Base-by-base conservation (phyloP, 2,329 filamentous ascomycete genomes). In the Apiospora koreana region DNA sequence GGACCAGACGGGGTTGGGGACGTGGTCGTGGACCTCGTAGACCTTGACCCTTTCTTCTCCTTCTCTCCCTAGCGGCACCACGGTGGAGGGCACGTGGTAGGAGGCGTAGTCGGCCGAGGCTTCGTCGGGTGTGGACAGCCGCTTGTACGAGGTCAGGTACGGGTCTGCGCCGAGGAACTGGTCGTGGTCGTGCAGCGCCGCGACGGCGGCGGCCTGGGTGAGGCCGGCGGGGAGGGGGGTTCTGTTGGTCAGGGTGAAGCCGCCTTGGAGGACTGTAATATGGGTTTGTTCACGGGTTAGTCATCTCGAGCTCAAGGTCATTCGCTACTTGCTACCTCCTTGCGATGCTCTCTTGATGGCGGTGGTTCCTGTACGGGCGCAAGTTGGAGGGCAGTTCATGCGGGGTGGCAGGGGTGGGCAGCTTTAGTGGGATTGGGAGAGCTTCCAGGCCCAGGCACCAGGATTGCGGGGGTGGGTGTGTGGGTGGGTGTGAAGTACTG, bases 1-100 rank as follows among this genome's bases (percentile, higher is more conserved):
- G 75, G 87, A 86, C 86, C 86, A 89, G 38, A 89, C 80, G 2
- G 86, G 86, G 18, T 86, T 86, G 3, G 87, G 86, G 31, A 89
- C 80, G 46, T 86, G 81, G 74, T 88, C 86, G 9, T 88, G 81
- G 31, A 88, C 85, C 42, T 81, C 80, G 78, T 85, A 89, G 72
- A 81, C 80, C 65, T 77, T 76, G n/a, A 76, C 62, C 71, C 77
- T 72, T 2, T 28, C 2, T 12, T 14, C 35, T 10, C 35, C 35
- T 10, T 38, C 35, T 38, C 35, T 10, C 35, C 35, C 35, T 38
- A 5, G 4, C 38, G 9, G 9, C 38, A 8, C 38, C 70, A 76
- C 74, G 48, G 79, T 69, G 4, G 35, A 64, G 12, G 78, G 77
- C 10, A 78, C 71, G 48, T 73, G 69, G 73, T 76, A 62, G 64